Percentiles rank a stretch among this genome's conserved stretches.
These are phyloP conservation scores for Beauveria varroae DNA, from an alignment of 2,329 filamentous ascomycete species.

Conservation along the genomic window DNA sequence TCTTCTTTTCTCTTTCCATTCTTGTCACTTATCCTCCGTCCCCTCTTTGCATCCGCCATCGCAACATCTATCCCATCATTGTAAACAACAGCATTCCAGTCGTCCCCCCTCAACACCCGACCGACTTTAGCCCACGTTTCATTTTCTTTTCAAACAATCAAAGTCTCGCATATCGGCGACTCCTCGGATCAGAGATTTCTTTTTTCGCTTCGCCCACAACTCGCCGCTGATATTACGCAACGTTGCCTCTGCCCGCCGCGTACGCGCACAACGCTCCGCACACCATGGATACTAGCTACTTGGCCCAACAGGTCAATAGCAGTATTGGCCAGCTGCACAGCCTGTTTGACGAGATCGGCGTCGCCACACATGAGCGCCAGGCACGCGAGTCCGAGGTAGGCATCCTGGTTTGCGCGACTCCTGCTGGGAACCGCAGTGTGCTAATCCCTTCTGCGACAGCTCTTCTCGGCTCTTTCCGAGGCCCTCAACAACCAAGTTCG, in stretches of 20 bases:
- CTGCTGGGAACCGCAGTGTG: background rate
- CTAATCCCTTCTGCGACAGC: slow-evolving; percentile 39
- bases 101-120: background rate
- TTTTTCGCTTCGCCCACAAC: background rate
- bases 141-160: background rate
- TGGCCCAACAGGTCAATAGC: slow-evolving; percentile 89
- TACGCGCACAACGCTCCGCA: background rate
- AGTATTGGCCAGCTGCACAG: slow-evolving; percentile 91
- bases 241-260: background rate
- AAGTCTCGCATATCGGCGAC: slow-evolving; percentile 1
- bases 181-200: background rate
- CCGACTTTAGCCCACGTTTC: background rate
- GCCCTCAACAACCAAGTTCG: slow-evolving; percentile 86
- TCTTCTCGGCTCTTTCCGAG: slow-evolving; percentile 86
- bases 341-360: slow-evolving; percentile 94
- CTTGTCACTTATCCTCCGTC: background rate
- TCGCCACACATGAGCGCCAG: slow-evolving; percentile 89
- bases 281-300: slow-evolving; percentile 80
- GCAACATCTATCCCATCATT: background rate
- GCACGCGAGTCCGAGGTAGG: slow-evolving; percentile 79
- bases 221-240: background rate
- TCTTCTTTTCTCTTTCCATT: background rate
- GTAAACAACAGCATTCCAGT: slow-evolving; percentile 11
- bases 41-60: background rate
- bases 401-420: background rate